Conservation (phyloP, 2,329 filamentous ascomycete species). For the Fusarium humuli region DNA sequence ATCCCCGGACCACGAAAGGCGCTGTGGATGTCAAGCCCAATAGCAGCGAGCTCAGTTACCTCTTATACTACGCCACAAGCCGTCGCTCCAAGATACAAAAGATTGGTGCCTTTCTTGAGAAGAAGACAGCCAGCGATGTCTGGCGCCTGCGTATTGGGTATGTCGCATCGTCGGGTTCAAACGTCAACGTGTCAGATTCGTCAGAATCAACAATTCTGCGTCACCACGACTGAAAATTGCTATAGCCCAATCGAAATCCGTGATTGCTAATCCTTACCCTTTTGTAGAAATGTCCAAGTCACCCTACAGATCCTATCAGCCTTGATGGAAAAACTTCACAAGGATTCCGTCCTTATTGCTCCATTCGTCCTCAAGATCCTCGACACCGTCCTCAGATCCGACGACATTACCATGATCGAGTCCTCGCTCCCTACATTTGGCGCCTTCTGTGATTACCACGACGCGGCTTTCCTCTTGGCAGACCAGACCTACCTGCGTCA, state of each 20-base stretch:
- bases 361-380: slow-evolving; percentile 87
- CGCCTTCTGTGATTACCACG: slow-evolving; percentile 88
- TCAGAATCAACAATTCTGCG: background rate
- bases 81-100: slow-evolving; percentile 96
- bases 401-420: slow-evolving; percentile 92
- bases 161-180: slow-evolving; percentile 44
- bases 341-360: slow-evolving; percentile 90
- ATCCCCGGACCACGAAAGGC: slow-evolving; percentile 91
- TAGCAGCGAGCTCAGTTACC: slow-evolving; percentile 94
- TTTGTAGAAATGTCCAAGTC: slow-evolving; percentile 85
- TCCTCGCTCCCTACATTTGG: slow-evolving; percentile 88
- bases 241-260: background rate
- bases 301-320: slow-evolving; percentile 92
- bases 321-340: slow-evolving; percentile 91
- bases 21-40: slow-evolving; percentile 95
- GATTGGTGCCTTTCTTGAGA: slow-evolving; percentile 93
- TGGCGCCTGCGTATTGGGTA: slow-evolving; percentile 90
- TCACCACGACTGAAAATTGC: background rate
- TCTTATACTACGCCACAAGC: slow-evolving; percentile 96
- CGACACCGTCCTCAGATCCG: slow-evolving; percentile 82
- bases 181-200: slow-evolving; percentile 30
- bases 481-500: slow-evolving; percentile 85
- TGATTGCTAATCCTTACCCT: slow-evolving; percentile 13
- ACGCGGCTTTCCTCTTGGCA: slow-evolving; percentile 84
- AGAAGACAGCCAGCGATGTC: slow-evolving; percentile 91